These are phyloP conservation scores for Hymenoscyphus repandus DNA, from an alignment of 2,329 filamentous ascomycete species.

Conservation along the genomic window DNA sequence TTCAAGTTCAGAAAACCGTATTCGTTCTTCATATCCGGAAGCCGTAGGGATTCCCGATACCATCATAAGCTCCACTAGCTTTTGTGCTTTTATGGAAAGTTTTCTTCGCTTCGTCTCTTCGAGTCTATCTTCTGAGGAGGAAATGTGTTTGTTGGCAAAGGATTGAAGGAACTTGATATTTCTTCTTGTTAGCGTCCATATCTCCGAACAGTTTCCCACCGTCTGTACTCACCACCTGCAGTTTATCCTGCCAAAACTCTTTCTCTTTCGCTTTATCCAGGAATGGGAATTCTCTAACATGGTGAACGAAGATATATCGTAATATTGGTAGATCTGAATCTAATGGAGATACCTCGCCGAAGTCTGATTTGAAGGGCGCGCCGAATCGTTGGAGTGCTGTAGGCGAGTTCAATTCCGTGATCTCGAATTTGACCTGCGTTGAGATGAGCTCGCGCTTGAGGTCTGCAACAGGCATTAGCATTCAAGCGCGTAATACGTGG, in stretches of 20 bases:
- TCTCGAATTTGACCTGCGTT: slow-evolving; percentile 84
- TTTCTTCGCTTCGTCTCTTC: slow-evolving; percentile 96
- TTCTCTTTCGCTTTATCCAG: slow-evolving; percentile 95
- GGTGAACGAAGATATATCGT: slow-evolving; percentile 95
- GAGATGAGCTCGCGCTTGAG: slow-evolving; percentile 93
- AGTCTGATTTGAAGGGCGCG: slow-evolving; percentile 87
- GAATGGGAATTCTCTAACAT: slow-evolving; percentile 97
- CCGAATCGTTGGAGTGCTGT: slow-evolving; percentile 94
- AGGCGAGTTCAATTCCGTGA: slow-evolving; percentile 86
- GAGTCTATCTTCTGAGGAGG: slow-evolving; percentile 88
- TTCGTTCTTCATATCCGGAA: slow-evolving; percentile 94
- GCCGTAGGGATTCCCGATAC: slow-evolving; percentile 94
- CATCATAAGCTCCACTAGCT: slow-evolving; percentile 98
- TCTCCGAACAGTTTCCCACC: neutral
- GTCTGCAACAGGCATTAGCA: slow-evolving; percentile 46
- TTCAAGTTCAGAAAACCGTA: slow-evolving; percentile 94
- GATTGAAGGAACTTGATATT: slow-evolving; percentile 83
- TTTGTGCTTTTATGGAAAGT: slow-evolving; percentile 86
- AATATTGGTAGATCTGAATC: slow-evolving; percentile 92
- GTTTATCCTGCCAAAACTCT: slow-evolving; percentile 98
- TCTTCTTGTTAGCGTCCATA: neutral
- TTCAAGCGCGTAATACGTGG: neutral
- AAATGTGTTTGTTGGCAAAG: slow-evolving; percentile 95
- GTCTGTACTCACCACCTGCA: slow-evolving; percentile 70
- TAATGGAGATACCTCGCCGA: slow-evolving; percentile 85